Percentiles rank a stretch among this genome's conserved stretches.
Conservation (phyloP, 2,329 filamentous ascomycete species). For the Trichophyton rubrum region DNA sequence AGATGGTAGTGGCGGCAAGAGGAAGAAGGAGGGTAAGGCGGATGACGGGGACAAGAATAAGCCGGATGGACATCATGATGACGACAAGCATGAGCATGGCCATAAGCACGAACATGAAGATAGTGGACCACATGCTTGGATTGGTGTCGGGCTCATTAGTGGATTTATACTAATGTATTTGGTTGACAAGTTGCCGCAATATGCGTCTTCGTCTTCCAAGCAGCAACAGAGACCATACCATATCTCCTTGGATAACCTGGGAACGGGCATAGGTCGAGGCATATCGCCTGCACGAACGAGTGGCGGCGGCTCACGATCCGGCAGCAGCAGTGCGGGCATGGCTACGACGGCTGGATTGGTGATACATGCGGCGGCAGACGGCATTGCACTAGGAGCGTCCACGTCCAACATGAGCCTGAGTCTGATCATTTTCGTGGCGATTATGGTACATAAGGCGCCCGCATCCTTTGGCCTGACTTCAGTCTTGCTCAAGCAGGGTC, state of each 20-base stretch:
- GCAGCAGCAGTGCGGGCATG: constrained; percentile 39
- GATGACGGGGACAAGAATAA: constrained; percentile 27
- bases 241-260: constrained; percentile 76
- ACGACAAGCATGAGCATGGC: constrained; percentile 20
- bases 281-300: constrained; percentile 27
- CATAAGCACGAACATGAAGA: constrained; percentile 27
- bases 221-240: constrained; percentile 59
- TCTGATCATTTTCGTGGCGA: constrained; percentile 86
- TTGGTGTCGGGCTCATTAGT: constrained; percentile 72
- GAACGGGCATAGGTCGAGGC: constrained; percentile 39
- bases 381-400: constrained; percentile 88
- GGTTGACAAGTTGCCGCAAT: constrained; percentile 71
- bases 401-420: constrained; percentile 66
- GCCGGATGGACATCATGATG: constrained; percentile 14
- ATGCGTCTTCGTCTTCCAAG: constrained; percentile 54
- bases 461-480: constrained; percentile 91
- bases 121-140: constrained; percentile 55
- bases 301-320: constrained; percentile 18
- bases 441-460: constrained; percentile 95
- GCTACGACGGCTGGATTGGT: constrained; percentile 91
- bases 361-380: constrained; percentile 89
- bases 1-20: not conserved
- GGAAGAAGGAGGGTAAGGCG: not conserved
- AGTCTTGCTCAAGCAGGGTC: constrained; percentile 75
- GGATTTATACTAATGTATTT: constrained; percentile 97